Base-by-base conservation (phyloP, 2,329 filamentous ascomycete species). In the Apiospora phragmitis region DNA sequence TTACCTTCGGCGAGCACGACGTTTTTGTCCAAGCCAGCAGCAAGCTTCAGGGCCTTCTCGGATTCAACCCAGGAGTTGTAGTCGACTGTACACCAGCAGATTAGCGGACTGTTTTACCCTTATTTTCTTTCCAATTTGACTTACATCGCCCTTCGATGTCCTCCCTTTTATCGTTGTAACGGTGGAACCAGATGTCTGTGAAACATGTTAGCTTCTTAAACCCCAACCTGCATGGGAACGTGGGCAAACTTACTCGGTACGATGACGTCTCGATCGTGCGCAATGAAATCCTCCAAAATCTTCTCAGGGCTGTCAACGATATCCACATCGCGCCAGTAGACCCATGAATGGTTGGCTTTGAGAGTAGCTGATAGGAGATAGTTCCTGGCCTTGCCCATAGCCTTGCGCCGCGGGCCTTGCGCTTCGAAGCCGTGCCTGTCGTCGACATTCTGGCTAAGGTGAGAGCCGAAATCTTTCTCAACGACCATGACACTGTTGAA, bases 51-150 rank as follows among this genome's bases (percentile, higher is more conserved):
- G 66, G 89, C 94, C 81, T 95, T 93, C 68, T 95, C 92, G 12
- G 95, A 95, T 84, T 99, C 96, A 76, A 97, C 89, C 96, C 96
- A 99, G 1, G 96, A 98, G 83, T 99, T 99, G 85, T 99, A 99
- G 81, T 99, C 96, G 79, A 98, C 94, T 96, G 72, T 45, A 43
- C 29, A 47, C 51, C 69, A 24, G 38, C 68, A 74, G 69, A 73
- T 80, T 73, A 79, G 75, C 69, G 66, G 42, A 24, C 69, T 29
- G 65, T 68, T 66, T 67, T 9, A 16, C 4, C 11, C 35, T 29
- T 11, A 8, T 24, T 9, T 35, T 6, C 16, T 67, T 3, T 41
- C 24, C 32, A 24, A 7, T 55, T 24, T 59, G 68, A 86, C 92
- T 84, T 86, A 96, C 94, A 99, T 88, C 94, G 91, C 74, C 96